Conservation (phyloP, 495 filamentous ascomycete species). For the Barbatosphaeria neglecta region DNA sequence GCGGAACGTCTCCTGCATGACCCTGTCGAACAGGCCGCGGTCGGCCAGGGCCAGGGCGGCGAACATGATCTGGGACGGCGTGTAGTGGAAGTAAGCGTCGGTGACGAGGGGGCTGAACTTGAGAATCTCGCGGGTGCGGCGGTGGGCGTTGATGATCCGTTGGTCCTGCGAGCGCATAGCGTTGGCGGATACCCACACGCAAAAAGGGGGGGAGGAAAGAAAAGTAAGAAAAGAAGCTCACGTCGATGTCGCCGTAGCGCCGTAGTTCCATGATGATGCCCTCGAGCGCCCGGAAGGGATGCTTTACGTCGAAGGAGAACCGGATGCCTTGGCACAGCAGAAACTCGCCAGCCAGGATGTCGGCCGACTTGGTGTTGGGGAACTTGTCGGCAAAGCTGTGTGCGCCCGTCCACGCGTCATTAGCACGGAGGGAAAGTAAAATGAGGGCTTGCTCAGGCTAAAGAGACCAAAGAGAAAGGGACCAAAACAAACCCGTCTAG, state of each 20-base stretch:
- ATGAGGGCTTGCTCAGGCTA: too few species aligned
- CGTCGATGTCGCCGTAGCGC: conserved; percentile 33
- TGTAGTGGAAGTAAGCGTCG: conserved; percentile 92
- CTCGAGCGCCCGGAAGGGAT: conserved; percentile 79
- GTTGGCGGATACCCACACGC: neutral
- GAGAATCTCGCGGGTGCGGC: conserved; percentile 56
- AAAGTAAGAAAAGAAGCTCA: neutral
- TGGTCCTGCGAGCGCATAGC: conserved; percentile 14
- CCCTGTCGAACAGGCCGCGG: conserved; percentile 53
- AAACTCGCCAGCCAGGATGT: conserved; percentile 81
- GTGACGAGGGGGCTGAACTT: conserved; percentile 73
- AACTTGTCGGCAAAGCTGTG: conserved; percentile 45
- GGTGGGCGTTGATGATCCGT: conserved; percentile 58
- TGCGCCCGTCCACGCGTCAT: neutral
- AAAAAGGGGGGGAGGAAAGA: conserved; percentile 4
- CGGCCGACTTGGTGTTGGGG: conserved; percentile 54
- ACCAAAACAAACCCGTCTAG: conserved; percentile 49
- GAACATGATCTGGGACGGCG: conserved; percentile 87
- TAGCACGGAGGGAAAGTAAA: too few species aligned
- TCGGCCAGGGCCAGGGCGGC: conserved; percentile 68
- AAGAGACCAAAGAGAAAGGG: too few species aligned
- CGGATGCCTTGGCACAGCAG: conserved; percentile 84
- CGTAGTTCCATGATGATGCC: conserved; percentile 74
- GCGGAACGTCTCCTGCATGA: conserved; percentile 61
- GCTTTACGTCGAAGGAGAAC: conserved; percentile 84